phyloP scores from a whole-genome alignment of 83 land plant species.

The Picea abies region DNA sequence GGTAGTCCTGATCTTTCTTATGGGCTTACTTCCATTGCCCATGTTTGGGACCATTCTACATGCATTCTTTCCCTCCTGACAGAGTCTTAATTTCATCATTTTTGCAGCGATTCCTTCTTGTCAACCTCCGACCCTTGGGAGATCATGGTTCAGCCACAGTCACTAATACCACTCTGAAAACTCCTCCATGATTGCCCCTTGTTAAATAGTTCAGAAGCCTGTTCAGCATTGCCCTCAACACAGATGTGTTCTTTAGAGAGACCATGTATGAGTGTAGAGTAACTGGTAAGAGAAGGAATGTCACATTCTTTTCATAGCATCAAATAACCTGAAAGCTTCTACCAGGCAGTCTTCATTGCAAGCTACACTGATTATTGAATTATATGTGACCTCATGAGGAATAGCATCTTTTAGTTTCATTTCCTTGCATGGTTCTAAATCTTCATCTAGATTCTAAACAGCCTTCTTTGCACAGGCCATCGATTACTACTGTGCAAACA shows the following conservation, averaged over 20 bases:
- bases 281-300: slow-evolving; percentile 48
- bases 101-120: no score
- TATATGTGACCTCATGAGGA: slow-evolving; percentile 38
- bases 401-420: slow-evolving; percentile 45
- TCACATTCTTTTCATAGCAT: slow-evolving; percentile 44
- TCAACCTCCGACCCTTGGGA: no score
- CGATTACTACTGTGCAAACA: slow-evolving; percentile 41
- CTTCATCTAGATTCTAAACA: slow-evolving; percentile 30
- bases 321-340: slow-evolving; percentile 66
- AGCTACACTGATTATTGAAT: slow-evolving; percentile 43
- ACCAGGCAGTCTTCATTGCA: slow-evolving; percentile 60
- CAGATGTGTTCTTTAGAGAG: slow-evolving; percentile 26
- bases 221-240: no score
- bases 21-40: no score
- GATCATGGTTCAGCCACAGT: no score
- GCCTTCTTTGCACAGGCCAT: slow-evolving; percentile 57
- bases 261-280: slow-evolving; percentile 47
- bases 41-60: no score
- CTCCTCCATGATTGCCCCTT: no score
- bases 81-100: no score
- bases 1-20: no score
- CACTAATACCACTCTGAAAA: no score
- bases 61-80: no score
- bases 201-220: no score
- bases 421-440: slow-evolving; percentile 49